Conservation (phyloP, 805 yeast genomes). For the Metschnikowia similis region DNA sequence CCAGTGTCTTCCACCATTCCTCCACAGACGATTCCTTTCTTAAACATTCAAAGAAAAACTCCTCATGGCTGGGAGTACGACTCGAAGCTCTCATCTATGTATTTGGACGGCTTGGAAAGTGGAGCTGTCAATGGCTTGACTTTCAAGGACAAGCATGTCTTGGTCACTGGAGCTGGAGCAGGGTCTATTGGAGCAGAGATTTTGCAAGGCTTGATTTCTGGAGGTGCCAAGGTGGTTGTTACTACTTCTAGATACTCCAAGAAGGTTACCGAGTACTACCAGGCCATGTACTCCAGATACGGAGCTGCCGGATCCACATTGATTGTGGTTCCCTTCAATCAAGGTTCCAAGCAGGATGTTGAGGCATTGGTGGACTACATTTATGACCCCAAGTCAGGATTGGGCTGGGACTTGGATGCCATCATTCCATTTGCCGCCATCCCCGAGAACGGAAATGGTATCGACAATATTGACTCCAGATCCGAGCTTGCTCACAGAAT, state of each 20-base stretch:
- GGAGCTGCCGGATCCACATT: conserved; percentile 92
- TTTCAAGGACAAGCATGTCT: conserved; percentile 81
- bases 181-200: conserved; percentile 98
- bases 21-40: conserved; percentile 87
- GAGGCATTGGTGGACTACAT: conserved; percentile 80
- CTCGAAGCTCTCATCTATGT: conserved; percentile 66
- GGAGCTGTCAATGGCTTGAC: conserved; percentile 95
- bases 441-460: conserved; percentile 96
- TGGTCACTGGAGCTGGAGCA: conserved; percentile 97
- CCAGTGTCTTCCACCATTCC: conserved; percentile 74
- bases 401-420: conserved; percentile 97
- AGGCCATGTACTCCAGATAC: conserved; percentile 82
- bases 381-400: conserved; percentile 85
- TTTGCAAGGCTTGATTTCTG: conserved; percentile 88
- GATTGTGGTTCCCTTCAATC: conserved; percentile 97
- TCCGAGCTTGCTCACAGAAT: conserved; percentile 98
- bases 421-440: conserved; percentile 98
- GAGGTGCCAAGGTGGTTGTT: conserved; percentile 96
- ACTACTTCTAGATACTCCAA: conserved; percentile 95
- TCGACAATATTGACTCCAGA: conserved; percentile 87
- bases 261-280: conserved; percentile 93
- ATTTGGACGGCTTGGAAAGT: conserved; percentile 85
- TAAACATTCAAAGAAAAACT: conserved; percentile 81
- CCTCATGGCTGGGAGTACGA: conserved; percentile 84
- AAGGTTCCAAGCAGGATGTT: conserved; percentile 93